Evolutionary conservation across 495 filamentous ascomycete species (phyloP), one percentile per base, ranked within the genome.

Genomic region (Hypomontagnella submonticulosa): DNA sequence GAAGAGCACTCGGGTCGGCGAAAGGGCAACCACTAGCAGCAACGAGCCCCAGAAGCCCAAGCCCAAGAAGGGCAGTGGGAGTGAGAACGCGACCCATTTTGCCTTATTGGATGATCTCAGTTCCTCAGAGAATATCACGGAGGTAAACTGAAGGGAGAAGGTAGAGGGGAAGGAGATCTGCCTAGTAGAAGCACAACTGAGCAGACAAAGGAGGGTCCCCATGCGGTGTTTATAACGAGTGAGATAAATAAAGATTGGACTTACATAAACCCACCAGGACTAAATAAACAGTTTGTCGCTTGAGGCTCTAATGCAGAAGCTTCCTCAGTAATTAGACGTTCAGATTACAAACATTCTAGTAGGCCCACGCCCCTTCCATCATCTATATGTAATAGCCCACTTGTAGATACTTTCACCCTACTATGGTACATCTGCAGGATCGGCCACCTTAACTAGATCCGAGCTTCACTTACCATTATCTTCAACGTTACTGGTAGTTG

Each of bases 1-100:
- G 48, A 48, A 80, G 66, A 37, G 63, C 69, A 47, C 61, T 63
- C 10, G 76, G 71, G 48, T 79, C 67, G 13, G 77, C 77, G 56
- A 71, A 80, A 27, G 78, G 78, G 34, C 78, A 80, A 15, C 75
- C 73, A n/a, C 71, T 65, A 16, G 70, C 71, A 18, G 68, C 66
- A 47, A 48, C 71, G 20, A 71, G 55, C 12, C 46, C 41, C 38
- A 63, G 52, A 13, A 71, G 44, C 23, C 64, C 52, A 13, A 71
- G 44, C 23, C 64, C 71, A 19, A 68, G 59, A 34, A 73, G 48
- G 57, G 47, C 53, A 15, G 60, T 33, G 13, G 57, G 40, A n/a
- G 66, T 62, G 20, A 49, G 30, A 18, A 61, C 36, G 20, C 54
- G 55, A 53, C 64, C 57, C 71, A 69, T 73, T 3, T 54, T 73